Evolutionary conservation across 257 asterid species (phyloP), one percentile per base, ranked within the genome.

Genomic region (Solanum virginianum): DNA sequence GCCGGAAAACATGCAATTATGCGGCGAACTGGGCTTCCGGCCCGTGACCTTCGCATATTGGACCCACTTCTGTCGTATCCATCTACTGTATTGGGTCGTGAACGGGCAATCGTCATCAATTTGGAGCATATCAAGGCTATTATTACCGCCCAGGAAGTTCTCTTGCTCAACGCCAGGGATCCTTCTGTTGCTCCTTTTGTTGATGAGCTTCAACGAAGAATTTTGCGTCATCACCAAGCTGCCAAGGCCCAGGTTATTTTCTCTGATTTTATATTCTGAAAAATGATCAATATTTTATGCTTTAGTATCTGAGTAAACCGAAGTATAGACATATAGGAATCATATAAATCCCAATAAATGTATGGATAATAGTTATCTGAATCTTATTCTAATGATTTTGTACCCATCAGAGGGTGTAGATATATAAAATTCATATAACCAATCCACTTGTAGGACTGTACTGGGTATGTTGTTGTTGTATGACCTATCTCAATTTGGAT

Each of bases 11-110:
- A 97, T 85, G 94, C 97, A 39, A 95, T 97, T 89, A 95, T 97
- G 98, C 88, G 95, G 74, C 97, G 96, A 45, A 97, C 99, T 57
- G 99, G 99, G 3, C 93, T 97, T 8, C 98, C 99, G 55, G 99
- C 98, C 24, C 98, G 98, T 11, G 99, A 97, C 90, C 95, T 97
- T 65, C 91, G 99, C 15, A 97, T 97, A 18, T 92, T 97, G 11
- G 99, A 97, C 80, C 98, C 99, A 13, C 90, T 93, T 1, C 83
- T 97, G 54, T 95, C 98, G 24, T 97, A 95, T 53, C 99, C 98
- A 0, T 94, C 98, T 4, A 94, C 98, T 24, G 95, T 95, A 7
- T 87, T 97, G 56, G 98, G 99, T 16, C 97, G 99, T 82, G 98
- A 97, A 88, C 90, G 95, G 86, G 98, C 99, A 10, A 91, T 97